Evolutionary conservation across 305 asterid species (phyloP), one percentile per base, ranked within the genome.

Genomic region (Fraxinus angustifolia): DNA sequence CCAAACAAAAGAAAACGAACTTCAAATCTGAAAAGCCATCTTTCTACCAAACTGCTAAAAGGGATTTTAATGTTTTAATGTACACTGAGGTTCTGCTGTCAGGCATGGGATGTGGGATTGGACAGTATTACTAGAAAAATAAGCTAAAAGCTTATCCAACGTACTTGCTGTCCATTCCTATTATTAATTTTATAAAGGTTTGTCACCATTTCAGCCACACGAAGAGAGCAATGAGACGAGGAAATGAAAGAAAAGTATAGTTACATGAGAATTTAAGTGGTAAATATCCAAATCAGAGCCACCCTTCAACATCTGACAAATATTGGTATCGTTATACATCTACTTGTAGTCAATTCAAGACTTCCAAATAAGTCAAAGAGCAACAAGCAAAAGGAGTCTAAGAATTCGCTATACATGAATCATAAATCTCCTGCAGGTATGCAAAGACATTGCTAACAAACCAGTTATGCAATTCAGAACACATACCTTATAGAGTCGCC

Each of bases 391-490:
- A 76, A 67, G 16, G 33, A 8, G 48, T 23, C 28, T 3, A 16
- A 5, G 74, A 75, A 19, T 75, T 67, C 65, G 67, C 81, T 72
- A 30, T 19, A 82, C 73, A 33, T 4, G 73, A 68, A 17, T 70
- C 82, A 71, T 7, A 36, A 60, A 42, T 38, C 30, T 5, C 56
- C 19, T 26, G 19, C 45, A 45, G 56, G 71, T 67, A 40, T n/a
- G 53, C 8, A 70, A 50, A 72, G 35, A 80, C 38, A 53, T 21
- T 67, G 28, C 50, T 4, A 8, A 76, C 75, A 75, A 65, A 67
- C 73, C 73, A 26, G 35, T 26, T 3, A 67, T 67, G 73, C 11
- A 30, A 67, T 67, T 65, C 72, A 30, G 8, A 68, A 70, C 40
- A 16, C 65, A 53, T 6, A 70, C 40, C 40, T 12, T 4, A 0